Percentiles rank a stretch among this genome's conserved stretches.
These are phyloP conservation scores for Sequoia sempervirens DNA, from an alignment of 75 land plant species.

Conservation along the genomic window DNA sequence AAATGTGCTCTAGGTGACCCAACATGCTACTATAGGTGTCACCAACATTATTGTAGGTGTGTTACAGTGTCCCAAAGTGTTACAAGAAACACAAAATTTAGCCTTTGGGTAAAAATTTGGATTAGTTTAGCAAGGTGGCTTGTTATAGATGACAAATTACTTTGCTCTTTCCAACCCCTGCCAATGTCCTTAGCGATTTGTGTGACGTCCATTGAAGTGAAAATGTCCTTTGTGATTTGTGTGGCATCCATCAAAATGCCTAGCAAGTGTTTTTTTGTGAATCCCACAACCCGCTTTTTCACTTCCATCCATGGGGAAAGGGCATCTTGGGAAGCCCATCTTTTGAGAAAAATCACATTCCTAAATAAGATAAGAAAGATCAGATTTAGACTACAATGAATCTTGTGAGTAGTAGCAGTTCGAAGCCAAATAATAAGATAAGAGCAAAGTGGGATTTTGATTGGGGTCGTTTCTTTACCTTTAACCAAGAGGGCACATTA, in stretches of 20 bases:
- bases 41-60: too few species aligned
- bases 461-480: conserved; percentile 23
- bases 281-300: conserved; percentile 56
- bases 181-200: conserved; percentile 49
- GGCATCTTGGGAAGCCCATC: conserved; percentile 53
- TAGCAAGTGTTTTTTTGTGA: conserved; percentile 56
- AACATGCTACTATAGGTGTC: too few species aligned
- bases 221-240: conserved; percentile 45
- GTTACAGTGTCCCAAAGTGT: too few species aligned
- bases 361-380: conserved; percentile 10
- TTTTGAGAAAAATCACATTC: conserved; percentile 37
- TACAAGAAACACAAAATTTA: background rate
- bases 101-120: background rate
- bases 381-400: background rate
- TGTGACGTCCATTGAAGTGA: conserved; percentile 35
- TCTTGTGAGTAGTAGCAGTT: background rate
- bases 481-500: conserved; percentile 81
- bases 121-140: background rate
- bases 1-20: too few species aligned
- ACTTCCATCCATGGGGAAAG: conserved; percentile 69
- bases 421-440: background rate
- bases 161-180: conserved; percentile 28
- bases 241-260: conserved; percentile 29
- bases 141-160: background rate
- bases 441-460: background rate